Conservation (phyloP, 2,329 filamentous ascomycete genomes). For the Fusarium piperis region DNA sequence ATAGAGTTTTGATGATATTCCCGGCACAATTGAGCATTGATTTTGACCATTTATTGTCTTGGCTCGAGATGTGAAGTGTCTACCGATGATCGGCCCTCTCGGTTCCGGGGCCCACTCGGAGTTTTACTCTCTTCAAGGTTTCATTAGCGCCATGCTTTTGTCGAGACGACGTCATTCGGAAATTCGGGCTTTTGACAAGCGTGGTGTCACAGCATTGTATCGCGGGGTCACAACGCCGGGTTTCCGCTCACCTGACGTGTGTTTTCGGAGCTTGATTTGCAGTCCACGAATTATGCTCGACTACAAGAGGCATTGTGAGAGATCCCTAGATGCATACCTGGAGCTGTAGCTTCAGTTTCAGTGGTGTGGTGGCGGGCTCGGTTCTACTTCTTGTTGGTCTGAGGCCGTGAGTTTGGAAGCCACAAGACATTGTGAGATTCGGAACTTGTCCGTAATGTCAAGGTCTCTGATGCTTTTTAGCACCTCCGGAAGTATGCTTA, state of each 20-base stretch:
- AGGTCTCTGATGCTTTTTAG: background rate
- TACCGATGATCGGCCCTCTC: background rate
- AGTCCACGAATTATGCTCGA: background rate
- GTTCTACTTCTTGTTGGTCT: background rate
- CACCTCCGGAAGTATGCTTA: background rate
- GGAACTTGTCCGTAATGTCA: background rate
- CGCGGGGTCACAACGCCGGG: background rate
- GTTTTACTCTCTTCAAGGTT: background rate
- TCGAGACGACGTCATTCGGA: background rate
- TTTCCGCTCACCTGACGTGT: background rate
- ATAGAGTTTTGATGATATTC: slow-evolving; percentile 16
- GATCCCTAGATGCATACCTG: background rate
- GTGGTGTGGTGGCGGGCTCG: background rate
- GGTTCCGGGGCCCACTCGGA: background rate
- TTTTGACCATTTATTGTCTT: background rate
- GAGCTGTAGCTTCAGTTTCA: background rate
- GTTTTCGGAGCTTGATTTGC: background rate
- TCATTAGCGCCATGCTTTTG: background rate
- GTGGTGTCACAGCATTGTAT: background rate
- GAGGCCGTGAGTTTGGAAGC: background rate
- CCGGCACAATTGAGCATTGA: slow-evolving; percentile 11
- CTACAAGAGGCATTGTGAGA: background rate
- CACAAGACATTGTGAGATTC: background rate
- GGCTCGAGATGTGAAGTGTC: background rate
- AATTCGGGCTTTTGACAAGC: background rate